Evolutionary conservation across 257 asterid species (phyloP).

Genomic region (Jaltomata sinuosa): DNA sequence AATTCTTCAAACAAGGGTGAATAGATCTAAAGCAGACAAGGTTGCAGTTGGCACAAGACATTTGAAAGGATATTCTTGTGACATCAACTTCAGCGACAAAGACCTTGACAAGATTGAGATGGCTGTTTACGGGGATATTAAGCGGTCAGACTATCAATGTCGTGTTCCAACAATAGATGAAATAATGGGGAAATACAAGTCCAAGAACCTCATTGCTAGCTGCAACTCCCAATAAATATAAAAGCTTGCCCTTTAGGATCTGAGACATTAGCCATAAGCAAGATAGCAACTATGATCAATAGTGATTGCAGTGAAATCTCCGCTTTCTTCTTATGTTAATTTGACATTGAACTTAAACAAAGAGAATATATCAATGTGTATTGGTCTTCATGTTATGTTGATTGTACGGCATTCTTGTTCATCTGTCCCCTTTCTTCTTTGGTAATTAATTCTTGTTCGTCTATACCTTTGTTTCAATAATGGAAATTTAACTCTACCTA

Average conservation of each 20-base stretch:
- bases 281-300: neutral
- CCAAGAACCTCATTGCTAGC: slow-evolving; percentile 22
- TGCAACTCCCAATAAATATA: slow-evolving; percentile 32
- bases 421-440: neutral
- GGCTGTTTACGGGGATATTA: slow-evolving; percentile 65
- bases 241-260: neutral
- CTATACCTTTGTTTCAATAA: neutral
- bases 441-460: neutral
- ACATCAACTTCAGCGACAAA: slow-evolving; percentile 41
- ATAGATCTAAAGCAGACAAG: slow-evolving; percentile 64
- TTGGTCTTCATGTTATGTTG: neutral
- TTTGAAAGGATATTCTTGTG: slow-evolving; percentile 67
- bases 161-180: slow-evolving; percentile 39
- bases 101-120: slow-evolving; percentile 58
- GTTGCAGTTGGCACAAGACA: slow-evolving; percentile 26
- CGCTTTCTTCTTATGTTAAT: neutral
- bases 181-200: slow-evolving; percentile 28
- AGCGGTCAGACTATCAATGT: slow-evolving; percentile 11
- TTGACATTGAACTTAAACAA: neutral
- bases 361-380: neutral
- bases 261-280: neutral
- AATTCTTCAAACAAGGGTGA: slow-evolving; percentile 80
- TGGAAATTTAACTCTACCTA: neutral
- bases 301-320: neutral
- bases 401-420: neutral